Conservation (phyloP, 352 stramenopile species). For the Peronospora belbahrii region DNA sequence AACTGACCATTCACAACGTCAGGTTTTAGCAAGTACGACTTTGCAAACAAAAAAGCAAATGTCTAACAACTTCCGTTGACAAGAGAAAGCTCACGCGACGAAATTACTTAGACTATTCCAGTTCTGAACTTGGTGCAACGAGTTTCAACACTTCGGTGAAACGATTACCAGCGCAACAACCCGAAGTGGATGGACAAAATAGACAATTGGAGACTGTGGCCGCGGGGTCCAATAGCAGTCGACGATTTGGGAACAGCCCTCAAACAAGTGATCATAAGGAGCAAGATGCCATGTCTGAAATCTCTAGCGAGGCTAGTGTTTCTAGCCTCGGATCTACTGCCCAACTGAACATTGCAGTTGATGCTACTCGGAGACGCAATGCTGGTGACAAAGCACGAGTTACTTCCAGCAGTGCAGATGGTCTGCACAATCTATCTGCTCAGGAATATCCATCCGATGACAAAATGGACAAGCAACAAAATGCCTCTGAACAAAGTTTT, state of each 20-base stretch:
- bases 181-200: not conserved
- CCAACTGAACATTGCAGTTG: slow-evolving; percentile 32
- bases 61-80: not conserved
- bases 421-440: not conserved
- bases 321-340: slow-evolving; percentile 46
- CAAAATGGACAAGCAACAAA: slow-evolving; percentile 11
- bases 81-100: not conserved
- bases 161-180: not conserved
- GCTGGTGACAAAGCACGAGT: slow-evolving; percentile 2
- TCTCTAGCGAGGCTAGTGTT: slow-evolving; percentile 31
- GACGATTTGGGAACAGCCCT: not conserved
- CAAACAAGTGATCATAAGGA: not conserved
- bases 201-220: not conserved
- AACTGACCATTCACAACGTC: slow-evolving; percentile 1
- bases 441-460: not conserved
- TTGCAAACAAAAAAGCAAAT: not conserved
- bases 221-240: not conserved
- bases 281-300: slow-evolving; percentile 9
- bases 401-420: not conserved
- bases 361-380: slow-evolving; percentile 15
- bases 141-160: slow-evolving; percentile 4
- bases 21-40: not conserved
- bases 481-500: slow-evolving; percentile 19
- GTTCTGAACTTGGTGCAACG: slow-evolving; percentile 3
- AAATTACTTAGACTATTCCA: slow-evolving; percentile 11